Percentiles rank a stretch among this genome's conserved stretches.
Conservation (phyloP, 305 asterid genomes). For the Solanum chacoense region DNA sequence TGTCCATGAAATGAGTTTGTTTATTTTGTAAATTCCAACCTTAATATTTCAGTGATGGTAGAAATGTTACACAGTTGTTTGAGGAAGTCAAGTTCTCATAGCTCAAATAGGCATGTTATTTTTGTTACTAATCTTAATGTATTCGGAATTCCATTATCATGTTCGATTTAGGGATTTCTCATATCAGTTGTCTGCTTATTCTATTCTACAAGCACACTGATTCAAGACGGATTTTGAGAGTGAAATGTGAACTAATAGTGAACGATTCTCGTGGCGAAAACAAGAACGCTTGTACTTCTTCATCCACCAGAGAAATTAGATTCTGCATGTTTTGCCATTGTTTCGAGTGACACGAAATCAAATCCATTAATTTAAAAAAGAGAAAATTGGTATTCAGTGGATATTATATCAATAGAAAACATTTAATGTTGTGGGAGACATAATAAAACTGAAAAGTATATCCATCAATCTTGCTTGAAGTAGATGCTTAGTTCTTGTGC, state of each 20-base stretch:
- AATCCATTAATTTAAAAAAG: background rate
- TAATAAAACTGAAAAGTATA: too few species aligned
- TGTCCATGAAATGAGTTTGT: background rate
- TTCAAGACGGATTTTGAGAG: background rate
- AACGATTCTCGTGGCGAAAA: background rate
- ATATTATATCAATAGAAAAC: background rate
- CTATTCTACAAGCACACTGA: background rate
- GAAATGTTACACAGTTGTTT: background rate
- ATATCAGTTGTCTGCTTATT: background rate
- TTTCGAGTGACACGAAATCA: background rate
- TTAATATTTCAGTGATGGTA: background rate
- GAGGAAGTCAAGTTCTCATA: background rate
- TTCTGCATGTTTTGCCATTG: background rate
- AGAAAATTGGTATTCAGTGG: background rate
- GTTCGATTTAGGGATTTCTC: background rate
- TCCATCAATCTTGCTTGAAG: too few species aligned
- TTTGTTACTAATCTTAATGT: background rate
- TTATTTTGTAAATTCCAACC: background rate
- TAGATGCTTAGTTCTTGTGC: too few species aligned
- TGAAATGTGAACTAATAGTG: background rate
- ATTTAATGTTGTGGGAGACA: too few species aligned
- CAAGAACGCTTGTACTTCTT: background rate
- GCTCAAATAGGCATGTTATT: background rate
- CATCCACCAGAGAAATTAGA: background rate
- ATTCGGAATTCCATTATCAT: background rate